Base-by-base conservation (phyloP, 2,329 filamentous ascomycete species). In the Aureobasidium sp. region DNA sequence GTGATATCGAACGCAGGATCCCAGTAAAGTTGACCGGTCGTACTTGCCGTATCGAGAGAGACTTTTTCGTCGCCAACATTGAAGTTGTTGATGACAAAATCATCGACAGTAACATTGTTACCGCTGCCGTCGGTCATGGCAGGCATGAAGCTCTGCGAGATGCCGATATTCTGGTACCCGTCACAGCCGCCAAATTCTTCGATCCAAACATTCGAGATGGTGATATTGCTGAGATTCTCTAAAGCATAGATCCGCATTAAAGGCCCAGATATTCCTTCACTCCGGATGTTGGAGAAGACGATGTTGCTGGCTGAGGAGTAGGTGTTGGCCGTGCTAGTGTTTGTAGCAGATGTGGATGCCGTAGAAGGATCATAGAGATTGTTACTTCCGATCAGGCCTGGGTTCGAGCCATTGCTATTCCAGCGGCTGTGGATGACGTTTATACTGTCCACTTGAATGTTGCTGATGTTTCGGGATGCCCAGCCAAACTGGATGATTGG, bases 361-460 rank as follows among this genome's bases (percentile, higher is more conserved):
- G 54, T 39, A 3, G 54, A 48, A 2, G 54, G 54, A 21, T 58
- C 54, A 13, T 58, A 58, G 3, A 58, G 8, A 8, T 58, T 58
- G 44, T 58, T 58, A 10, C 39, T 47, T 1, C 54, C 54, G 6
- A 58, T 48, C n/a, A 58, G 11, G 14, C 54, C 54, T 39, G 54
- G 54, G 13, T 58, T 58, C 13, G 54, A 58, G 11, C 30, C 30
- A 39, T 58, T 58, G 30, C 54, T 58, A 21, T 58, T 58, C 54
- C 54, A 58, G 27, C 54, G 54, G 16, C 54, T 58, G 54, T 58
- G 54, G 6, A 58, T 47, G n/a, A 58, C 39, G 13, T 45, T 37
- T 30, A 58, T 34, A 27, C 39, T 34, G 41, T 29, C 36, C 9
- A 58, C 54, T n/a, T 11, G 45, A 9, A 58, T 42, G 11, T 47